Evolutionary conservation across 192 early-diverging fungal genomes (phyloP).

Genomic region (Dissophora ornata): DNA sequence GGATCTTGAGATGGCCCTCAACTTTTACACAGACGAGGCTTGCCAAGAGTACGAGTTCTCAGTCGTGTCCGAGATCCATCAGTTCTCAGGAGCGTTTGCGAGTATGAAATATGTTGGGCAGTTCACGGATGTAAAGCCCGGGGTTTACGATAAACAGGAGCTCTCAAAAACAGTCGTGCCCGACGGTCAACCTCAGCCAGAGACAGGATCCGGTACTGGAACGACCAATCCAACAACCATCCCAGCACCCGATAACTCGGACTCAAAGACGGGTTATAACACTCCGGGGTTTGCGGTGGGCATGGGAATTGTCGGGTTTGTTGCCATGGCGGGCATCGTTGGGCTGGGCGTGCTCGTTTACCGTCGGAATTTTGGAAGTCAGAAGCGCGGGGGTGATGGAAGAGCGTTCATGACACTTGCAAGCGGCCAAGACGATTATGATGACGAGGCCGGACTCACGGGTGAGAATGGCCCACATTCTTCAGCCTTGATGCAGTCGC

Average conservation of each 20-base stretch:
- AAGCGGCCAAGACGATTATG: slow-evolving; percentile 30
- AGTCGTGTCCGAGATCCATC: slow-evolving; percentile 8
- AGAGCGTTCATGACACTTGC: slow-evolving; percentile 36
- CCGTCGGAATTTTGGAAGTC: slow-evolving; percentile 6
- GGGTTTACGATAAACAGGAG: slow-evolving; percentile 42
- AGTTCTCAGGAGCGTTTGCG: slow-evolving; percentile 22
- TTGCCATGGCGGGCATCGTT: slow-evolving; percentile 22
- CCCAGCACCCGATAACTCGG: background rate
- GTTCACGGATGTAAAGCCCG: slow-evolving; percentile 29
- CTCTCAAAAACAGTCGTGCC: slow-evolving; percentile 18
- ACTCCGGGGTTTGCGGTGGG: slow-evolving; percentile 28
- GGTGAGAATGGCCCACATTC: slow-evolving; percentile 53
- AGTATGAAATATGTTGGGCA: slow-evolving; percentile 24
- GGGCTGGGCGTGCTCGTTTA: slow-evolving; percentile 13
- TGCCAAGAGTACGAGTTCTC: slow-evolving; percentile 50
- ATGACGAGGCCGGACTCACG: slow-evolving; percentile 32
- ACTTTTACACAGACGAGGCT: slow-evolving; percentile 41
- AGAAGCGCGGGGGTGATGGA: slow-evolving; percentile 15
- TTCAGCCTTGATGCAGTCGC: slow-evolving; percentile 45
- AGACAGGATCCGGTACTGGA: background rate
- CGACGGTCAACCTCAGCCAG: background rate
- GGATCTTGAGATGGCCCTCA: slow-evolving; percentile 16
- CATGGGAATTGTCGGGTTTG: slow-evolving; percentile 20
- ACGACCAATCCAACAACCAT: background rate
- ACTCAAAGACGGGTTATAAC: background rate